A percentile compares a stretch with the other conserved stretches of the same genome.
These are phyloP conservation scores for Penicillium tannophilum DNA, from an alignment of 495 filamentous ascomycete genomes.

Conservation along the genomic window DNA sequence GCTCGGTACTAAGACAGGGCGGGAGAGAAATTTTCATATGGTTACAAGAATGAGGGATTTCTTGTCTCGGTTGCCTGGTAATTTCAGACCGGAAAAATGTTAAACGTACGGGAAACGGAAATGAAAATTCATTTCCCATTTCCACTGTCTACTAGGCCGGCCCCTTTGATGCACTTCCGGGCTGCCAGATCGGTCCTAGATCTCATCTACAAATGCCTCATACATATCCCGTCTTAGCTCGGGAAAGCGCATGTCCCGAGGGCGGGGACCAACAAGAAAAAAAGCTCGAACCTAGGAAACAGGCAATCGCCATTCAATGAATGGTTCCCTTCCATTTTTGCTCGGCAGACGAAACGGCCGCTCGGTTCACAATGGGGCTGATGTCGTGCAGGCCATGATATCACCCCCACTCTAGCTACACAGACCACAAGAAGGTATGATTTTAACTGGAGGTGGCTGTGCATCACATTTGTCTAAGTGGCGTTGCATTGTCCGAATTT, in stretches of 20 bases:
- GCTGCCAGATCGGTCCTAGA: slow-evolving; percentile 32
- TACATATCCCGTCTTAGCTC: slow-evolving; percentile 15
- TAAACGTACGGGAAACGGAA: not conserved
- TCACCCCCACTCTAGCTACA: slow-evolving; percentile 3
- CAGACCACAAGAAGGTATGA: not conserved
- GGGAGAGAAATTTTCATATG: not conserved
- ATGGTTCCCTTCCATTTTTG: not conserved
- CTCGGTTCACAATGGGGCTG: slow-evolving; percentile 29
- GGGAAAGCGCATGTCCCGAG: not conserved
- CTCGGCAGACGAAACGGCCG: slow-evolving; percentile 11
- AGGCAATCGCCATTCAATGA: not conserved
- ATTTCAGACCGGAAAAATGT: not conserved
- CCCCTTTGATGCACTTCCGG: slow-evolving; percentile 7
- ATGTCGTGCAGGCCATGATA: slow-evolving; percentile 11
- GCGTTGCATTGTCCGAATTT: slow-evolving; percentile 21
- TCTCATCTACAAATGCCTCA: slow-evolving; percentile 31
- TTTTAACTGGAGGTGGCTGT: slow-evolving; percentile 32
- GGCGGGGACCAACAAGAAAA: slow-evolving; percentile 1
- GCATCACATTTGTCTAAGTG: slow-evolving; percentile 19
- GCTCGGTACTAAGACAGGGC: not conserved
- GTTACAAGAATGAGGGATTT: slow-evolving; percentile 17
- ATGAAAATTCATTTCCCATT: not conserved
- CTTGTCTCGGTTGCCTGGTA: slow-evolving; percentile 14
- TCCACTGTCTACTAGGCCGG: too few species aligned
- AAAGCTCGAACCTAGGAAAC: not conserved